Evolutionary conservation across 148 eudicot species (phyloP).

Genomic region (Dysphania ambrosioides): DNA sequence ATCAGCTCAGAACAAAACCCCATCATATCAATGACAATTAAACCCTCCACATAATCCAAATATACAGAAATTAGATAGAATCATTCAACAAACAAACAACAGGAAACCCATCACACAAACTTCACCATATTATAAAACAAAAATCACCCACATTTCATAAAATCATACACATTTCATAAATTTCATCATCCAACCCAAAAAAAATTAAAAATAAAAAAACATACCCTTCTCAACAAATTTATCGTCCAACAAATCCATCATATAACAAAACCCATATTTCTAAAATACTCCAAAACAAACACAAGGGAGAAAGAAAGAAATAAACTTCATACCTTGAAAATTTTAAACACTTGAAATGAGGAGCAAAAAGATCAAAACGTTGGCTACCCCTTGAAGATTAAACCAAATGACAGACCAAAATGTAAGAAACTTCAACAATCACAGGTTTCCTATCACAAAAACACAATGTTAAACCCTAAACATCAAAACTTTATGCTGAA

Average conservation of each 20-base stretch:
- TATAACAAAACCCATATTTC: no score
- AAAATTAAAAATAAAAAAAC: not conserved
- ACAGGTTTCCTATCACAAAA: not conserved
- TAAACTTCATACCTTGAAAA: no score
- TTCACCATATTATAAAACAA: not conserved
- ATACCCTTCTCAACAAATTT: not conserved
- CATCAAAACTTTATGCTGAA: not conserved
- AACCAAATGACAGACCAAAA: no score
- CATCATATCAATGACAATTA: not conserved
- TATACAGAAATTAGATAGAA: no score
- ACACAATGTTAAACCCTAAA: conserved; percentile 12
- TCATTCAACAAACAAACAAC: not conserved
- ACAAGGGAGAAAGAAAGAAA: no score
- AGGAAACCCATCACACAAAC: not conserved
- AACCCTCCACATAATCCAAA: no score
- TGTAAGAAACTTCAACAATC: no score
- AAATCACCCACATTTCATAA: not conserved
- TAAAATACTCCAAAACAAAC: no score
- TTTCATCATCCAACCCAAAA: not conserved
- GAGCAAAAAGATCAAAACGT: no score
- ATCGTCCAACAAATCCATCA: no score
- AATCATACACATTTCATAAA: not conserved
- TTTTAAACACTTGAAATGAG: no score
- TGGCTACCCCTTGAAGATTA: no score
- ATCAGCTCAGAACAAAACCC: not conserved